A percentile compares a stretch with the other conserved stretches of the same genome.
Conservation (phyloP, 225 moss, liverwort and hornwort genomes). For the Pleurozium schreberi region DNA sequence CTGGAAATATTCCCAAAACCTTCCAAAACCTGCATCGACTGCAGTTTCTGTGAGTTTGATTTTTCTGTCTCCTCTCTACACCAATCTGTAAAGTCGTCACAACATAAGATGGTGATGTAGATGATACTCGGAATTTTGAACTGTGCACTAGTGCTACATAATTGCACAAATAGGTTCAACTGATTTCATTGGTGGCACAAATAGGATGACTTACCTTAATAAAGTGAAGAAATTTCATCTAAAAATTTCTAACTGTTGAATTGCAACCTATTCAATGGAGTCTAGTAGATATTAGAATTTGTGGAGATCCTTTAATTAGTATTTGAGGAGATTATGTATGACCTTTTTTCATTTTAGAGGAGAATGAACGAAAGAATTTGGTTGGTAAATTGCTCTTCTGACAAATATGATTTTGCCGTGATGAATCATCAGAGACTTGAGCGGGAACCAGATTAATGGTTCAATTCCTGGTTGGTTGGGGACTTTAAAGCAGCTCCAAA, state of each 20-base stretch:
- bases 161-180: neutral
- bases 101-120: neutral
- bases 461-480: conserved; percentile 9
- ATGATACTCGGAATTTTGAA: neutral
- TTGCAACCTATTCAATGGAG: no score
- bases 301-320: neutral
- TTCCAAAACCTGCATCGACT: neutral
- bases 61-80: neutral
- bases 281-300: no score
- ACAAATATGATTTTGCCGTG: neutral
- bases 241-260: no score
- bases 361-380: neutral
- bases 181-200: neutral
- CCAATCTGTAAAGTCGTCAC: neutral
- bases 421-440: conserved; percentile 14
- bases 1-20: neutral
- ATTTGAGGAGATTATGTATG: neutral
- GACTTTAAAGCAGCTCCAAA: neutral
- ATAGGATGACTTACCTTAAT: no score
- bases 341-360: neutral
- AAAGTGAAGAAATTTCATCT: no score
- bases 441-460: conserved; percentile 7
- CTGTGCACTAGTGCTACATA: neutral
- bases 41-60: conserved; percentile 12
- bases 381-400: neutral